Base-by-base conservation (phyloP, 805 yeast genomes). In the Ogataea parapolymorpha region DNA sequence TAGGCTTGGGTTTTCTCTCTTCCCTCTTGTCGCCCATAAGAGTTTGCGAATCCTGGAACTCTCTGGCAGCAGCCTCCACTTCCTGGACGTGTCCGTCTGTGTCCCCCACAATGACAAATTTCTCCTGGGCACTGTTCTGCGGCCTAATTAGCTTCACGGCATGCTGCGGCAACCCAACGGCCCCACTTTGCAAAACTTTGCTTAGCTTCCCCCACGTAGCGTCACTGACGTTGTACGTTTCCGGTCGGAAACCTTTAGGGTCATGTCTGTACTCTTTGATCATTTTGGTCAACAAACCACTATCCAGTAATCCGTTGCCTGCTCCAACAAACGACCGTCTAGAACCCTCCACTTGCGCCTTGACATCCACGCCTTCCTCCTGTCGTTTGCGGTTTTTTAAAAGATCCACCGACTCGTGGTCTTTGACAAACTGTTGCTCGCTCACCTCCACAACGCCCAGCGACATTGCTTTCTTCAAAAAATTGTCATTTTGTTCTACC, bases 401-500 rank as follows among this genome's bases (percentile, higher is more conserved):
- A 29, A 58, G 38, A 15, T 43, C 46, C 15, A 59, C 36, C 2
- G 61, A 54, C 33, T 44, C 52, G 37, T 58, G 58, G 29, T 52
- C 38, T 18, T 39, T 41, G 36, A 51, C 44, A 6, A 27, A 26
- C 5, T 16, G 34, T 6, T 42, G 35, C 6, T 35, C 35, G 12
- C 49, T 41, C 12, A 55, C 50, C 5, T 50, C 37, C 2, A 56
- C 56, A 26, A 55, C 45, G 12, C 63, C 62, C 30, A 50, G 35
- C 12, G 47, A 37, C 13, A 55, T 44, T 1, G 61, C 63, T 30
- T 52, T 42, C 26, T 53, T 38, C 12, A 56, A 30, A 30, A 51
- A 48, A 1, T 44, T 33, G 6, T 41, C 23, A 20, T 42, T 41
- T 2, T 7, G 17, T 11, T 15, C 13, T 3, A 25, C 27, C 25